Conservation (phyloP, 805 yeast genomes). For the Candida ovalis region DNA sequence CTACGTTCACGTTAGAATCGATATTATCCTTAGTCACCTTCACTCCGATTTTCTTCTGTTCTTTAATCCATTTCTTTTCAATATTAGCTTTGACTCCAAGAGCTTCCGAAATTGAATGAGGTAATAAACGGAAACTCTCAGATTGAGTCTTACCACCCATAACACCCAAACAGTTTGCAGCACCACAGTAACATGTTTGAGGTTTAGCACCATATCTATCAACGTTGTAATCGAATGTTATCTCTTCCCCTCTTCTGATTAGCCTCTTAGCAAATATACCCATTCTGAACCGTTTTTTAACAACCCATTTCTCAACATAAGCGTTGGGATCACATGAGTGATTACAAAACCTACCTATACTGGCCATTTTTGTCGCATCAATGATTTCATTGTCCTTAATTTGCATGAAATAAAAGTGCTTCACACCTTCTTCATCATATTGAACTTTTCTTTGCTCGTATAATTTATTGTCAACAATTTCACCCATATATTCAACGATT, state of each 20-base stretch:
- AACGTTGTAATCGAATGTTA: constrained; percentile 89
- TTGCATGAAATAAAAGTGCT: constrained; percentile 96
- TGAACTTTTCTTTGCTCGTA: constrained; percentile 71
- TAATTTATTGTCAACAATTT: constrained; percentile 77
- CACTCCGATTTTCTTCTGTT: constrained; percentile 46
- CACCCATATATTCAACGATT: constrained; percentile 91
- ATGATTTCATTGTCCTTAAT: constrained; percentile 87
- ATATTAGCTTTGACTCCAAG: constrained; percentile 66
- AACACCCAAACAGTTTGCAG: constrained; percentile 84
- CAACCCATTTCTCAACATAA: constrained; percentile 96
- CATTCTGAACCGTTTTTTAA: constrained; percentile 84
- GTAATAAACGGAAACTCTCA: constrained; percentile 78
- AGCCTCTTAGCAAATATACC: constrained; percentile 86
- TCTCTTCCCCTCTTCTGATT: constrained; percentile 77
- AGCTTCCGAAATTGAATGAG: constrained; percentile 81
- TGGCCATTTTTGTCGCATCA: constrained; percentile 89
- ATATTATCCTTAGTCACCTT: constrained; percentile 47
- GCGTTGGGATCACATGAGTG: constrained; percentile 96
- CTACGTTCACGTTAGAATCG: constrained; percentile 57
- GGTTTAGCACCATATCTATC: constrained; percentile 95
- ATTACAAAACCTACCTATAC: constrained; percentile 86
- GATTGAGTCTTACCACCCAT: constrained; percentile 98
- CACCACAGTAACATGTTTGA: constrained; percentile 93
- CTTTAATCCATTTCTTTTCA: constrained; percentile 70
- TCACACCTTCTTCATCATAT: constrained; percentile 64